Conservation (phyloP, 176 grass and related monocot species). For the Echinochloa phyllopogon region DNA sequence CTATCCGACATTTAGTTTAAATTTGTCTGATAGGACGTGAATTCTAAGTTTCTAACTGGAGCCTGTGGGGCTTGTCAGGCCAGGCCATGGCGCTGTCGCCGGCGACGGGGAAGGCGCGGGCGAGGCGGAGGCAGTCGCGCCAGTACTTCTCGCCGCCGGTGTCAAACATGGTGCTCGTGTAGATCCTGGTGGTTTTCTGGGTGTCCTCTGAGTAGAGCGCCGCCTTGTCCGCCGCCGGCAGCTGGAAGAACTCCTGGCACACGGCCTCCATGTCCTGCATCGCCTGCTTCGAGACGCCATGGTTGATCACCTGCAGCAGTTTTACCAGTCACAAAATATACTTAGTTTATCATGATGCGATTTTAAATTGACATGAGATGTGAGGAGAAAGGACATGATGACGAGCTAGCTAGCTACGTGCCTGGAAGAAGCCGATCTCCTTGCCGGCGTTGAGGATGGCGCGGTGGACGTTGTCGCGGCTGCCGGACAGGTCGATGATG, state of each 20-base stretch:
- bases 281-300: conserved; percentile 43
- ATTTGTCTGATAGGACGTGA: too few species aligned
- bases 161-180: conserved; percentile 26
- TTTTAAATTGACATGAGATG: conserved; percentile 37
- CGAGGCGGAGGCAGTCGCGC: conserved; percentile 53
- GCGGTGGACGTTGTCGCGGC: conserved; percentile 38
- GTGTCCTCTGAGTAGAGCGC: conserved; percentile 45
- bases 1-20: too few species aligned
- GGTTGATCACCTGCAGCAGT: conserved; percentile 60
- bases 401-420: too few species aligned
- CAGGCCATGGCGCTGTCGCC: background rate
- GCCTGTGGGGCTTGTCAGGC: conserved; percentile 39
- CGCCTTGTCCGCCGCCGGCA: conserved; percentile 45
- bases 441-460: conserved; percentile 50
- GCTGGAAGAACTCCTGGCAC: conserved; percentile 49
- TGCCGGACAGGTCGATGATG: conserved; percentile 41
- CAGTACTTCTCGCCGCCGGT: conserved; percentile 40
- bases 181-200: conserved; percentile 27
- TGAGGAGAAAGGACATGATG: too few species aligned
- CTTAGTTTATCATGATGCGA: too few species aligned
- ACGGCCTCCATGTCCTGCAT: conserved; percentile 47
- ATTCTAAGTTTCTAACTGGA: too few species aligned
- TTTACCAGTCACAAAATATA: too few species aligned
- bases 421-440: conserved; percentile 44
- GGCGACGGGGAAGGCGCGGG: background rate